Percentiles rank a stretch among this genome's conserved stretches.
Evolutionary conservation across 2,329 filamentous ascomycete genomes (phyloP).

Genomic region (Fusarium xylarioides): DNA sequence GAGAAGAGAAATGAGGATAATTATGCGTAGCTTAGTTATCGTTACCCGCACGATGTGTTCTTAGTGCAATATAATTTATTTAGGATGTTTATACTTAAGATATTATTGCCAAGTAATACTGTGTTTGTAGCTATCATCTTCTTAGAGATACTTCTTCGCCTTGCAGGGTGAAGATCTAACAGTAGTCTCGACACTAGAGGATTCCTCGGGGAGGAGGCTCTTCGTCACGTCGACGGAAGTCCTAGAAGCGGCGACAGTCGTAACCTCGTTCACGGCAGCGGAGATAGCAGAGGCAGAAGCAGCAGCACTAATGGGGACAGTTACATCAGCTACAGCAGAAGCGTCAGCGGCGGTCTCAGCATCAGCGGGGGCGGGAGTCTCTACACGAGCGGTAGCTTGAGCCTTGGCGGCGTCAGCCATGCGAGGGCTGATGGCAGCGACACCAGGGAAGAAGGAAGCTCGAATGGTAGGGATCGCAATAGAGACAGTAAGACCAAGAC

Average conservation of each 20-base stretch:
- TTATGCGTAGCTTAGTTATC: not conserved
- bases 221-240: not conserved
- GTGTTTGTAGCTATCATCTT: not conserved
- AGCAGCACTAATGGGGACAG: accelerated
- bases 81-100: not conserved
- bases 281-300: too few relatives aligned
- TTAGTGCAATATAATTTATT: not conserved
- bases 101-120: not conserved
- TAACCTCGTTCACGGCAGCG: not conserved
- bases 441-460: slow-evolving; percentile 22
- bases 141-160: not conserved
- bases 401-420: slow-evolving; percentile 11
- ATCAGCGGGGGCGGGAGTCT: not conserved
- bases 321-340: not conserved
- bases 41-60: not conserved
- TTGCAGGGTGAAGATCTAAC: not conserved
- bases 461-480: slow-evolving; percentile 32
- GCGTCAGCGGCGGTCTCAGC: not conserved
- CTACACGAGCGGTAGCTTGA: not conserved
- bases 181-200: not conserved
- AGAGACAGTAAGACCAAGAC: slow-evolving; percentile 22
- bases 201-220: not conserved
- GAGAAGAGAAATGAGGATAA: not conserved
- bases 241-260: too few relatives aligned
- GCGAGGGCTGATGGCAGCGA: slow-evolving; percentile 19